A percentile compares a stretch with the other conserved stretches of the same genome.
Evolutionary conservation across 139 green algal species (phyloP).

Genomic region (Auxenochlorella pyrenoidosa): DNA sequence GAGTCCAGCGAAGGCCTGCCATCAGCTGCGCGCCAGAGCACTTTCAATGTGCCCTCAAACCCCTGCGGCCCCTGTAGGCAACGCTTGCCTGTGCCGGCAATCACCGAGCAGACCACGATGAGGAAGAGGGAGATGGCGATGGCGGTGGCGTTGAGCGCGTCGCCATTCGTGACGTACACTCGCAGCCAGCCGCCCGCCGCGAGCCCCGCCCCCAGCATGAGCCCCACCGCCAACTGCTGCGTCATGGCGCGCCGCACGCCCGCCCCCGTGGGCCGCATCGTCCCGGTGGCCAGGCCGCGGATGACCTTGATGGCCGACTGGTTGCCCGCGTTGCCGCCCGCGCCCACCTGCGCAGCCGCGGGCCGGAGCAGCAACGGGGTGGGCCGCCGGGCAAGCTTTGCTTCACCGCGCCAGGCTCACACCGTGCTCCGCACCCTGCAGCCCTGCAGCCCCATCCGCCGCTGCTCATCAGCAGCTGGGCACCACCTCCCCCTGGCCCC

Average conservation of each 20-base stretch:
- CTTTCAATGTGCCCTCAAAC: background rate
- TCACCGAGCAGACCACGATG: constrained; percentile 85
- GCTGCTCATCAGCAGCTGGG: background rate
- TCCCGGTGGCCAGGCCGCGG: constrained; percentile 74
- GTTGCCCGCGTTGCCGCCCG: constrained; percentile 88
- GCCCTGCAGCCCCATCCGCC: no score
- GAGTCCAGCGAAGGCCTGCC: background rate
- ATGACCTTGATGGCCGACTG: constrained; percentile 95
- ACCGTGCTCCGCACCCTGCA: background rate
- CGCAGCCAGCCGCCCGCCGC: constrained; percentile 75
- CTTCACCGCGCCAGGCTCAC: background rate
- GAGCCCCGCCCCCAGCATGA: constrained; percentile 79
- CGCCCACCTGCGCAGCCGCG: constrained; percentile 38
- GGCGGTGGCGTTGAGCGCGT: constrained; percentile 67
- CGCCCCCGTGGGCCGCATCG: constrained; percentile 52
- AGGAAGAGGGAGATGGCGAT: constrained; percentile 84
- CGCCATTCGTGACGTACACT: constrained; percentile 84
- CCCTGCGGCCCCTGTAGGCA: background rate
- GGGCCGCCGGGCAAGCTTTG: background rate
- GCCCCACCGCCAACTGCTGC: constrained; percentile 78
- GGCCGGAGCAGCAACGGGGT: background rate
- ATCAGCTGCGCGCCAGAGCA: no score
- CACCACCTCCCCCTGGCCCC: no score
- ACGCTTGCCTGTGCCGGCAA: constrained; percentile 69
- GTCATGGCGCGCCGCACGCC: constrained; percentile 60